A percentile compares a stretch with the other conserved stretches of the same genome.
These are phyloP conservation scores for Tricholoma bakamatsutake DNA, from an alignment of 768 basidiomycete genomes.

Conservation along the genomic window DNA sequence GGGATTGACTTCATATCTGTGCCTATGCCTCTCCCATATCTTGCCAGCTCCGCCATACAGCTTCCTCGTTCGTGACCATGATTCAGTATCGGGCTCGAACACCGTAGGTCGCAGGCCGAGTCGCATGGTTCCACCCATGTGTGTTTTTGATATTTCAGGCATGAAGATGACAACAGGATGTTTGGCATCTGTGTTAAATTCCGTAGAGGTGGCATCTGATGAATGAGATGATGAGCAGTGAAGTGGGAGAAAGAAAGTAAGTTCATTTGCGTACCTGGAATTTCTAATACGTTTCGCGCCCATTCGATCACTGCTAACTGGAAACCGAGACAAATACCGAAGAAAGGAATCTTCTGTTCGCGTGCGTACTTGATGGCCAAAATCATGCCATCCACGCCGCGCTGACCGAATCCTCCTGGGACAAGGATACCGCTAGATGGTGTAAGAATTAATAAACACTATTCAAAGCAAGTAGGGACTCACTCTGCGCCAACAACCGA, in stretches of 20 bases:
- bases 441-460: slow-evolving; percentile 4
- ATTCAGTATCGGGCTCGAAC: slow-evolving; percentile 64
- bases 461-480: slow-evolving; percentile 14
- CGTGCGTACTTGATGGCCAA: slow-evolving; percentile 96
- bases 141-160: slow-evolving; percentile 97
- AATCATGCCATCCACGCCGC: slow-evolving; percentile 97
- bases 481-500: slow-evolving; percentile 87
- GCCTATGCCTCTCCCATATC: slow-evolving; percentile 96
- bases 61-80: slow-evolving; percentile 66
- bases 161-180: slow-evolving; percentile 90
- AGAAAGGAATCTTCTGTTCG: slow-evolving; percentile 90
- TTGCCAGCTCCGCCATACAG: slow-evolving; percentile 78
- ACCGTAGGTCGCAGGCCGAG: slow-evolving; percentile 96
- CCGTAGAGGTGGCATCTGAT: slow-evolving; percentile 78
- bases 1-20: slow-evolving; percentile 95
- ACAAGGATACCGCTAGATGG: slow-evolving; percentile 83
- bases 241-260: neutral
- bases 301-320: slow-evolving; percentile 96
- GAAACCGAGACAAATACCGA: slow-evolving; percentile 97
- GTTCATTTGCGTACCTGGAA: slow-evolving; percentile 43
- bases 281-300: slow-evolving; percentile 76
- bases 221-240: slow-evolving; percentile 3
- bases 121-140: slow-evolving; percentile 99
- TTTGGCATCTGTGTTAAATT: slow-evolving; percentile 60
- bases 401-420: slow-evolving; percentile 90